Evolutionary conservation across 2,329 filamentous ascomycete species (phyloP), one percentile per base, ranked within the genome.

Genomic region (Thielaviopsis cerberus): DNA sequence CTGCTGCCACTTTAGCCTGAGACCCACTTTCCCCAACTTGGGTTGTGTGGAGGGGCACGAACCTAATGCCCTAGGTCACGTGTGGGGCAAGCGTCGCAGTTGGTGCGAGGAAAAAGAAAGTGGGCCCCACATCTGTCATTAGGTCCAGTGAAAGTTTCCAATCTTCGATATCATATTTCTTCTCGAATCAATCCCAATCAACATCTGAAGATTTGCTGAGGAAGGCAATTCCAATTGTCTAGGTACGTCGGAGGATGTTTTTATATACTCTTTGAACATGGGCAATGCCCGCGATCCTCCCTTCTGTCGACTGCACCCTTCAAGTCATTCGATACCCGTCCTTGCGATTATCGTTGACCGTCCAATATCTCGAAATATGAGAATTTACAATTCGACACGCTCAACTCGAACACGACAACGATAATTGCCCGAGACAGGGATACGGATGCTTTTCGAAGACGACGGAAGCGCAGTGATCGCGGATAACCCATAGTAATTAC

Each of bases 161-260:
- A 26, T 23, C 24, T 48, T 51, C 51, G 37, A 53, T 50, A 15
- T 15, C 34, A n/a, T 51, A 48, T 64, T 62, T 62, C 61, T 63
- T 66, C 66, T 64, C 66, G 66, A 67, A 66, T 64, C 65, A 69
- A 68, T 53, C 48, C 51, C 30, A 41, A 55, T 25, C 55, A 58
- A 58, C 73, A 76, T 78, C 75, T 76, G 71, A 76, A 72, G 71
- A 75, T 74, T 67, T 79, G 76, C 77, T 80, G 77, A 80, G 76
- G 77, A 80, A 74, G 77, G 76, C 77, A 79, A 74, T 76, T 72
- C 66, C 68, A 74, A 76, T 77, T 79, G 77, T 80, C 77, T 77
- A 80, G 77, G 77, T 80, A 79, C 66, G 77, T 80, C 73, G 74
- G 70, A 72, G 71, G 73, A 76, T 76, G 73, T 70, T 73, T 70